Conservation (phyloP, 768 basidiomycete species). For the Galerina sulciceps region DNA sequence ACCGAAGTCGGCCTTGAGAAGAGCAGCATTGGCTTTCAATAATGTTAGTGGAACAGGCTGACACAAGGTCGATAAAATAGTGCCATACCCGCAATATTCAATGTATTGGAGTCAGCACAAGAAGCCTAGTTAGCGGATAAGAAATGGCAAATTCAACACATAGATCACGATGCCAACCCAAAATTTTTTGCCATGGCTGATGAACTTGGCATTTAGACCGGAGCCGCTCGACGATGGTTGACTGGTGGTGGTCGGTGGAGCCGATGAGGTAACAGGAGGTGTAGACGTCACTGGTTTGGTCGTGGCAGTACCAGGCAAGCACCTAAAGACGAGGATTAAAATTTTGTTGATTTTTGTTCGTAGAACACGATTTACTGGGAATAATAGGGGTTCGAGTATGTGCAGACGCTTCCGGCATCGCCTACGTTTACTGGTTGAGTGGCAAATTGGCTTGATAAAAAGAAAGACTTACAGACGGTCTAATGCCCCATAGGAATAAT, state of each 20-base stretch:
- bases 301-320: slow-evolving; percentile 12
- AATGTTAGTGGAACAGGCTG: slow-evolving; percentile 1
- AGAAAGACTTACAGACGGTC: slow-evolving; percentile 19
- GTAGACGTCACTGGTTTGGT: not conserved
- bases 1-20: slow-evolving; percentile 42
- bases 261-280: not conserved
- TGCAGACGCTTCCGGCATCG: slow-evolving; percentile 30
- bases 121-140: slow-evolving; percentile 17
- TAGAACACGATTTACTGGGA: slow-evolving; percentile 31
- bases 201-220: slow-evolving; percentile 33
- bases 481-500: not conserved
- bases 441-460: not conserved
- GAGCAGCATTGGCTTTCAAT: slow-evolving; percentile 32
- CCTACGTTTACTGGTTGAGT: slow-evolving; percentile 17
- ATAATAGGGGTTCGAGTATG: slow-evolving; percentile 33
- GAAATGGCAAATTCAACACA: not conserved
- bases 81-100: slow-evolving; percentile 33
- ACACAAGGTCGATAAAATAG: not conserved
- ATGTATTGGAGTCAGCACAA: slow-evolving; percentile 30
- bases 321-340: slow-evolving; percentile 6
- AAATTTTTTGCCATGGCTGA: slow-evolving; percentile 37
- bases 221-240: slow-evolving; percentile 9
- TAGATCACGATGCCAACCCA: slow-evolving; percentile 22
- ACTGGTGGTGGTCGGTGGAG: slow-evolving; percentile 4
- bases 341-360: no score